Conservation (phyloP, 2,329 filamentous ascomycete genomes). For the Neoascochyta sp. region DNA sequence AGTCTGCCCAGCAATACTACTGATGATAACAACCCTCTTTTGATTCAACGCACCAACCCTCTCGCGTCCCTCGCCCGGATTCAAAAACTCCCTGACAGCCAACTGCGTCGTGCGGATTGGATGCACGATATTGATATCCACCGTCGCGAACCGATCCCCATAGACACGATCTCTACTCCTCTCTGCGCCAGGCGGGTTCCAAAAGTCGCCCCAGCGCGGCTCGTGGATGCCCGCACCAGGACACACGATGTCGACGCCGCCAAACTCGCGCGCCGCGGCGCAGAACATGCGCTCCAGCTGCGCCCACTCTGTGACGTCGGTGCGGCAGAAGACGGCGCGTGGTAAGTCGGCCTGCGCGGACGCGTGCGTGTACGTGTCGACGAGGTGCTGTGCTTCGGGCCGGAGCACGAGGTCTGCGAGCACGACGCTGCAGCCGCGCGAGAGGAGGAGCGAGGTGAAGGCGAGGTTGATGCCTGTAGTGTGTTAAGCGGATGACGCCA, state of each 20-base stretch:
- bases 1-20: slow-evolving; percentile 44
- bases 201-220: slow-evolving; percentile 48
- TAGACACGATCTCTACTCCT: slow-evolving; percentile 32
- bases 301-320: slow-evolving; percentile 41
- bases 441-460: slow-evolving; percentile 46
- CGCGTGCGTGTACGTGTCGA: slow-evolving; percentile 32
- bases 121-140: slow-evolving; percentile 50
- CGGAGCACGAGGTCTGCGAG: slow-evolving; percentile 48
- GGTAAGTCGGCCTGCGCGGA: slow-evolving; percentile 13
- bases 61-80: slow-evolving; percentile 28
- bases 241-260: slow-evolving; percentile 45
- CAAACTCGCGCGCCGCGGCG: slow-evolving; percentile 27
- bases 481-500: too few species aligned
- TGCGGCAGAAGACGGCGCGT: slow-evolving; percentile 44
- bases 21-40: slow-evolving; percentile 46
- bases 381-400: slow-evolving; percentile 45
- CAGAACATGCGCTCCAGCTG: slow-evolving; percentile 35
- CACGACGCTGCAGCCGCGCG: slow-evolving; percentile 46
- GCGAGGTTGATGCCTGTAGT: slow-evolving; percentile 49
- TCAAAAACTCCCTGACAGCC: slow-evolving; percentile 46
- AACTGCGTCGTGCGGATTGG: slow-evolving; percentile 48
- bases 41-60: slow-evolving; percentile 41
- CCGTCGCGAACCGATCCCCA: slow-evolving; percentile 26
- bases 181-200: slow-evolving; percentile 44
- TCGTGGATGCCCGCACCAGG: slow-evolving; percentile 51